phyloP scores from a whole-genome alignment of 176 grass and related monocot species.

The Avena eriantha region DNA sequence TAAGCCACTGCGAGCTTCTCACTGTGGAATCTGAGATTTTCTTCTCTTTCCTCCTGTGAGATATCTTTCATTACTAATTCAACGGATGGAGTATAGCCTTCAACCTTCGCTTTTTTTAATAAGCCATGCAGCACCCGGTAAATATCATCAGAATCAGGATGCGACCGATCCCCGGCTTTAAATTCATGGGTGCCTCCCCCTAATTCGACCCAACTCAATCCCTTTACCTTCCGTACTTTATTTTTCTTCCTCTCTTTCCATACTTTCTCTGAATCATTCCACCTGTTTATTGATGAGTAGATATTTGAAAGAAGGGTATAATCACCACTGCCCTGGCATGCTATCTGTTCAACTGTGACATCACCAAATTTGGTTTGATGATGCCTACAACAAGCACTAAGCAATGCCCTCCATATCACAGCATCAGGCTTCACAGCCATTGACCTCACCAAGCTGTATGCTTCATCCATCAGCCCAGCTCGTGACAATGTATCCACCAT shows the following conservation, averaged over 20 bases:
- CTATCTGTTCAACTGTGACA: constrained; percentile 47
- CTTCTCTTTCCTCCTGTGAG: constrained; percentile 74
- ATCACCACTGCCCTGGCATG: constrained; percentile 54
- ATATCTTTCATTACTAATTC: constrained; percentile 77
- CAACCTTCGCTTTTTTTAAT: constrained; percentile 54
- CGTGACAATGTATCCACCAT: constrained; percentile 64
- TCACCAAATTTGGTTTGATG: constrained; percentile 52
- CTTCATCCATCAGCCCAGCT: constrained; percentile 67
- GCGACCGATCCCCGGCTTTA: constrained; percentile 66
- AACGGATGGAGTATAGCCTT: constrained; percentile 64
- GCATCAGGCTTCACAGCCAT: constrained; percentile 63
- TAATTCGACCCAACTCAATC: constrained; percentile 71
- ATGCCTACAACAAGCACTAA: constrained; percentile 61
- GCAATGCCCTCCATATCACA: constrained; percentile 76
- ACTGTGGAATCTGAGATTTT: constrained; percentile 67
- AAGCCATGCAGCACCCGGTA: constrained; percentile 56
- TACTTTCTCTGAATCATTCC: constrained; percentile 62
- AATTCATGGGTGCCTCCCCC: constrained; percentile 57
- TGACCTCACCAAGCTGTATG: constrained; percentile 61
- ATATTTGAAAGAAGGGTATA: constrained; percentile 77
- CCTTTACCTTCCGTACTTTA: constrained; percentile 60
- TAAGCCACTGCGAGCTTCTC: constrained; percentile 75
- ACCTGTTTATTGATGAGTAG: constrained; percentile 66
- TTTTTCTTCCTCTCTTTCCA: constrained; percentile 68
- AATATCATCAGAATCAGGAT: constrained; percentile 59